These are phyloP conservation scores for Saturnispora galanensis DNA, from an alignment of 805 yeast species.

Conservation along the genomic window DNA sequence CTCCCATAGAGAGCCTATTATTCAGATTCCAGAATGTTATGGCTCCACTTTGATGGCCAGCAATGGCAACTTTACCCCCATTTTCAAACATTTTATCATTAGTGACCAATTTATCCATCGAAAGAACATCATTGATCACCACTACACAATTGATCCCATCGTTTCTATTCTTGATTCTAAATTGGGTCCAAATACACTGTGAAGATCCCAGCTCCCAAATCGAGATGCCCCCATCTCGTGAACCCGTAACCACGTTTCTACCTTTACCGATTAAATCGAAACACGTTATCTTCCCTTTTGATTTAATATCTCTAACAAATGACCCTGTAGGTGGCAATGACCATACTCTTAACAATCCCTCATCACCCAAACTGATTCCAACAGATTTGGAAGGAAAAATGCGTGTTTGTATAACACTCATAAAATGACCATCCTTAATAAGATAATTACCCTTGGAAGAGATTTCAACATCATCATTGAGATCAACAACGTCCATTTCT, in stretches of 20 bases:
- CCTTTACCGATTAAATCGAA: slow-evolving; percentile 51
- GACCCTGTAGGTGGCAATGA: slow-evolving; percentile 17
- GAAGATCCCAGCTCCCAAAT: slow-evolving; percentile 69
- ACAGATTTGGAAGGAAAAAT: slow-evolving; percentile 63
- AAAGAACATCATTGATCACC: not conserved
- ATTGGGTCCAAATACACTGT: slow-evolving; percentile 30
- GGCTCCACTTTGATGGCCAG: slow-evolving; percentile 34
- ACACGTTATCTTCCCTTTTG: slow-evolving; percentile 38
- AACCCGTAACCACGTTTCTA: slow-evolving; percentile 50
- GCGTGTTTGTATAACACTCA: slow-evolving; percentile 33
- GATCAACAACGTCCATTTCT: not conserved
- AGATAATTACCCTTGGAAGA: not conserved
- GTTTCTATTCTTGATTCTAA: slow-evolving; percentile 25
- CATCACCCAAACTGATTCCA: slow-evolving; percentile 46
- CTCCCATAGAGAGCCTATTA: slow-evolving; percentile 17
- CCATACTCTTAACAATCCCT: slow-evolving; percentile 56
- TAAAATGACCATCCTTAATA: slow-evolving; percentile 28
- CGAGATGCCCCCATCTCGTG: slow-evolving; percentile 43
- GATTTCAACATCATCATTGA: not conserved
- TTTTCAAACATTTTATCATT: slow-evolving; percentile 36
- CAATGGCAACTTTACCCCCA: slow-evolving; percentile 32
- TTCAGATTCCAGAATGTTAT: slow-evolving; percentile 36
- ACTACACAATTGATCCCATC: slow-evolving; percentile 23
- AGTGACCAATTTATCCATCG: not conserved
- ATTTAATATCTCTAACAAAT: slow-evolving; percentile 19